Percentiles rank a stretch among this genome's conserved stretches.
phyloP scores from a whole-genome alignment of 2,329 filamentous ascomycete genomes.

The Coniochaeta prunicola region DNA sequence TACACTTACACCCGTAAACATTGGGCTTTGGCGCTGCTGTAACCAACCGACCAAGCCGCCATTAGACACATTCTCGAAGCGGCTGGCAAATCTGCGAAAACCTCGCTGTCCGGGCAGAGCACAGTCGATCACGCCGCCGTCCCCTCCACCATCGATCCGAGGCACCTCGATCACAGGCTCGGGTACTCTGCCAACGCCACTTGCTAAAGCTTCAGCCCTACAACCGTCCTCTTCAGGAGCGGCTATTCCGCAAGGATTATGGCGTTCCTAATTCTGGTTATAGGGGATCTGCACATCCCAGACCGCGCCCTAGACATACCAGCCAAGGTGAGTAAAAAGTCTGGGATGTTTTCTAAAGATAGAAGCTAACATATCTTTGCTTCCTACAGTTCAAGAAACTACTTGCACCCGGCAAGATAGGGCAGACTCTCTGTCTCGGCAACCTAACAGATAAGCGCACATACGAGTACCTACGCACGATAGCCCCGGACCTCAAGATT shows the following conservation, averaged over 20 bases:
- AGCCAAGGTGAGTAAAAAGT: slow-evolving; percentile 70
- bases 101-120: no score
- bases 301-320: slow-evolving; percentile 88
- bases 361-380: background rate
- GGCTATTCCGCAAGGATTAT: slow-evolving; percentile 37
- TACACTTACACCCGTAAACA: background rate
- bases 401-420: slow-evolving; percentile 75
- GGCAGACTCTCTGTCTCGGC: slow-evolving; percentile 72
- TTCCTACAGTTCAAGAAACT: slow-evolving; percentile 72
- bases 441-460: slow-evolving; percentile 75
- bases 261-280: slow-evolving; percentile 83
- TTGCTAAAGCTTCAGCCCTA: background rate
- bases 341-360: no score
- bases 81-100: no score
- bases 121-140: no score
- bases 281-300: slow-evolving; percentile 90
- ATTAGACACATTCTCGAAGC: background rate
- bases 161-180: background rate
- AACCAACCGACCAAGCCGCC: no score
- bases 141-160: no score
- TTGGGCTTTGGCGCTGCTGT: background rate
- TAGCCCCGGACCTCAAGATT: slow-evolving; percentile 66
- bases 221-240: background rate
- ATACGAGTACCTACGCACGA: slow-evolving; percentile 71
- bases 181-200: background rate